Percentiles rank a stretch among this genome's conserved stretches.
Conservation (phyloP, 2,329 filamentous ascomycete species). For the Huntiella savannae region DNA sequence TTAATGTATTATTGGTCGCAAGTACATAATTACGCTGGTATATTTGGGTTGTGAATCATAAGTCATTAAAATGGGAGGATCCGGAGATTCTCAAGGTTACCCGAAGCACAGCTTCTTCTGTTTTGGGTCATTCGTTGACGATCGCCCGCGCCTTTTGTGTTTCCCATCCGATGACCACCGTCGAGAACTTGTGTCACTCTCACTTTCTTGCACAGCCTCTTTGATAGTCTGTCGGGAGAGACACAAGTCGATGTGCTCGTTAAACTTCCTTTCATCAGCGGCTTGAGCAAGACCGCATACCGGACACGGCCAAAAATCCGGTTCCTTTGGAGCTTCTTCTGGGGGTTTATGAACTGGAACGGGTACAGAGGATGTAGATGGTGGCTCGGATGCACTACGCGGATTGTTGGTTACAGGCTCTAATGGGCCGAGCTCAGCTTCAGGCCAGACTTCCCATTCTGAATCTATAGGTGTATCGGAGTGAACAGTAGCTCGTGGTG, state of each 20-base stretch:
- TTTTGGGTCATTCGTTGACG: slow-evolving; percentile 22
- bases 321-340: slow-evolving; percentile 15
- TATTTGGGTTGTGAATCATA: no score
- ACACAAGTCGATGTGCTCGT: slow-evolving; percentile 83
- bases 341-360: not conserved
- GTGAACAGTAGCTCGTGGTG: not conserved
- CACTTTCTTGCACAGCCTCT: slow-evolving; percentile 47
- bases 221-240: slow-evolving; percentile 72
- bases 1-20: no score
- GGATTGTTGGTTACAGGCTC: slow-evolving; percentile 5
- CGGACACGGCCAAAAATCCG: slow-evolving; percentile 62
- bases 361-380: not conserved
- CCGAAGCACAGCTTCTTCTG: slow-evolving; percentile 36
- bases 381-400: not conserved
- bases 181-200: slow-evolving; percentile 15
- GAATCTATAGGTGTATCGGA: slow-evolving; percentile 16
- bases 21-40: no score
- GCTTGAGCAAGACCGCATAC: slow-evolving; percentile 63
- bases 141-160: slow-evolving; percentile 12
- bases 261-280: slow-evolving; percentile 60
- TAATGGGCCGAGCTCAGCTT: slow-evolving; percentile 33
- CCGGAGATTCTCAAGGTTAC: slow-evolving; percentile 13
- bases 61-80: no score
- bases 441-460: slow-evolving; percentile 49
- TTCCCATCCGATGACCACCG: slow-evolving; percentile 11